These are phyloP conservation scores for Isochrysis galbana DNA, from an alignment of 78 protist species.

Conservation along the genomic window DNA sequence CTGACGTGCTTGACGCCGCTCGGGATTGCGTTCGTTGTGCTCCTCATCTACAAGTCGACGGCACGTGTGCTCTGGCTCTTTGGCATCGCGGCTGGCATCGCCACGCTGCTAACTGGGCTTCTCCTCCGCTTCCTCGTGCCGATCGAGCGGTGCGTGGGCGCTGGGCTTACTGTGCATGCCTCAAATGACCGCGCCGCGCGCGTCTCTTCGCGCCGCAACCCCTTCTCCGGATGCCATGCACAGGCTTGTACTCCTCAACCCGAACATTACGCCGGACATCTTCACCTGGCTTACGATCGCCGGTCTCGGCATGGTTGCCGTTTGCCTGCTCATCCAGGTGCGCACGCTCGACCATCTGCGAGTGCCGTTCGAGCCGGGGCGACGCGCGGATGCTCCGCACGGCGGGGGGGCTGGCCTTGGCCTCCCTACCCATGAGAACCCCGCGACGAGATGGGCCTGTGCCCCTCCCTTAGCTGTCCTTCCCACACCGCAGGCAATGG, in stretches of 20 bases:
- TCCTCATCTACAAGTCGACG: neutral
- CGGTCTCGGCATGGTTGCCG: neutral
- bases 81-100: neutral
- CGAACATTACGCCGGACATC: neutral
- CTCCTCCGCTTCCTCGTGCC: neutral
- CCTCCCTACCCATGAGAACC: no score
- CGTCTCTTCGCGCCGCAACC: no score
- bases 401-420: no score
- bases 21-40: neutral
- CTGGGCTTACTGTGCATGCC: no score
- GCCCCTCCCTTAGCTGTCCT: no score
- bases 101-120: neutral
- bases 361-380: no score
- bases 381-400: no score
- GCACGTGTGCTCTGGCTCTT: neutral
- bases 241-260: neutral
- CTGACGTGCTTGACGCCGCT: neutral
- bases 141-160: no score
- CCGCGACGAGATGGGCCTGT: no score
- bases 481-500: neutral
- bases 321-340: neutral
- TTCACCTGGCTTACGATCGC: neutral
- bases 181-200: no score
- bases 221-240: no score
- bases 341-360: no score